Percentiles rank a stretch among this genome's conserved stretches.
Conservation (phyloP, 495 filamentous ascomycete genomes). For the Barbatosphaeria neglecta region DNA sequence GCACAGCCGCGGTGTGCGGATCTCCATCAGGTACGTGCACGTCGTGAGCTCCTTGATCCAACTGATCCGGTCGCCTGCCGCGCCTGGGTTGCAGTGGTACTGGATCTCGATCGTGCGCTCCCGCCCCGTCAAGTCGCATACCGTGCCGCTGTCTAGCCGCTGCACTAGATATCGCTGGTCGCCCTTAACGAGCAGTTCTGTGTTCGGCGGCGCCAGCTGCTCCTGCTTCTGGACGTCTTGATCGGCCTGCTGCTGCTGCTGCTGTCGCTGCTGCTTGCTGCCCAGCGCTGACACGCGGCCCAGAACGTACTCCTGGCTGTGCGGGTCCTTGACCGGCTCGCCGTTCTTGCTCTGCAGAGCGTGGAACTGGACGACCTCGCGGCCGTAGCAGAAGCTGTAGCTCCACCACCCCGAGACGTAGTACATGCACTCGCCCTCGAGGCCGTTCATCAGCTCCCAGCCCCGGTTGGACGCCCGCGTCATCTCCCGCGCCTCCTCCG, state of each 20-base stretch:
- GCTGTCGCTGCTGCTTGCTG: slow-evolving; percentile 12
- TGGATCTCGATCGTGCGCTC: slow-evolving; percentile 76
- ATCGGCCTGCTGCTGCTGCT: slow-evolving; percentile 8
- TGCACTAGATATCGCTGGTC: slow-evolving; percentile 87
- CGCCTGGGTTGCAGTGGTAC: slow-evolving; percentile 83
- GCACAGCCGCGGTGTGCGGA: slow-evolving; percentile 88
- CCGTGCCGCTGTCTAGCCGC: slow-evolving; percentile 70
- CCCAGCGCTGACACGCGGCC: slow-evolving; percentile 39
- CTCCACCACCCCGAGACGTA: slow-evolving; percentile 93
- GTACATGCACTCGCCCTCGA: slow-evolving; percentile 83
- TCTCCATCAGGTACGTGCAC: slow-evolving; percentile 88
- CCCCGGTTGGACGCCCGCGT: slow-evolving; percentile 72
- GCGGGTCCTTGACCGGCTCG: slow-evolving; percentile 61
- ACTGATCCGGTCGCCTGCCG: slow-evolving; percentile 66
- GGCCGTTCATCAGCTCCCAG: slow-evolving; percentile 77
- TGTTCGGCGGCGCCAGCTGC: slow-evolving; percentile 35
- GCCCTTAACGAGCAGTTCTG: slow-evolving; percentile 68
- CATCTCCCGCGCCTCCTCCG: slow-evolving; percentile 75
- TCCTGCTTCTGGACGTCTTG: slow-evolving; percentile 8
- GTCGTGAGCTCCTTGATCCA: slow-evolving; percentile 94
- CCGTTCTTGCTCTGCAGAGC: slow-evolving; percentile 55
- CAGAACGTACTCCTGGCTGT: slow-evolving; percentile 68
- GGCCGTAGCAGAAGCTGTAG: slow-evolving; percentile 89
- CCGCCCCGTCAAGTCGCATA: slow-evolving; percentile 82
- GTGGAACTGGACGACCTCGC: slow-evolving; percentile 85